These are phyloP conservation scores for Colletotrichum plurivorum DNA, from an alignment of 2,329 filamentous ascomycete species.

Conservation along the genomic window DNA sequence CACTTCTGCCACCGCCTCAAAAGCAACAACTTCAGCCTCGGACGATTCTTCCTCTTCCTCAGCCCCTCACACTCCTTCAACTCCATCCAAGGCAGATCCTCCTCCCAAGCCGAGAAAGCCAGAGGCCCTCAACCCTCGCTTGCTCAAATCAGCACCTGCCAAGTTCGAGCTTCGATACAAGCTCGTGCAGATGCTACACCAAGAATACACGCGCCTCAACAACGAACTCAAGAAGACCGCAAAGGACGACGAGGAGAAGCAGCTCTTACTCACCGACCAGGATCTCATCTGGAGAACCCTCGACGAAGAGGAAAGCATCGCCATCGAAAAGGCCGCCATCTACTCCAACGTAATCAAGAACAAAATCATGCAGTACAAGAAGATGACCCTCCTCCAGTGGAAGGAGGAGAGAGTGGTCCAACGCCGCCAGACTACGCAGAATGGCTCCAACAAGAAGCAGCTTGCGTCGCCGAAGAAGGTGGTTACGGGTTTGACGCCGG, in stretches of 20 bases:
- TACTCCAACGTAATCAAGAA: slow-evolving; percentile 91
- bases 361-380: slow-evolving; percentile 81
- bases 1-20: slow-evolving; percentile 18
- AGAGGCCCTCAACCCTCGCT: slow-evolving; percentile 77
- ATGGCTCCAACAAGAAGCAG: slow-evolving; percentile 49
- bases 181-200: slow-evolving; percentile 75
- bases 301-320: slow-evolving; percentile 84
- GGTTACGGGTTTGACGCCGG: slow-evolving; percentile 76
- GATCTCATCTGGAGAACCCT: slow-evolving; percentile 78
- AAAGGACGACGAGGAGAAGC: slow-evolving; percentile 62
- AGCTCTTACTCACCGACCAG: slow-evolving; percentile 73
- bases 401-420: slow-evolving; percentile 66
- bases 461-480: slow-evolving; percentile 65
- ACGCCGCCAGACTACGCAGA: slow-evolving; percentile 47
- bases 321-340: slow-evolving; percentile 75
- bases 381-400: slow-evolving; percentile 82
- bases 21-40: slow-evolving; percentile 13
- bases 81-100: slow-evolving; percentile 35
- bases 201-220: slow-evolving; percentile 78
- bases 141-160: slow-evolving; percentile 71
- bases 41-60: slow-evolving; percentile 13
- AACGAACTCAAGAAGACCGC: slow-evolving; percentile 67
- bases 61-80: slow-evolving; percentile 29
- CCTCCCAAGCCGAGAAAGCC: slow-evolving; percentile 48
- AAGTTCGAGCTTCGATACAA: slow-evolving; percentile 69